Percentiles rank a stretch among this genome's conserved stretches.
phyloP scores from a whole-genome alignment of 805 yeast genomes.

The Teunomyces stri region DNA sequence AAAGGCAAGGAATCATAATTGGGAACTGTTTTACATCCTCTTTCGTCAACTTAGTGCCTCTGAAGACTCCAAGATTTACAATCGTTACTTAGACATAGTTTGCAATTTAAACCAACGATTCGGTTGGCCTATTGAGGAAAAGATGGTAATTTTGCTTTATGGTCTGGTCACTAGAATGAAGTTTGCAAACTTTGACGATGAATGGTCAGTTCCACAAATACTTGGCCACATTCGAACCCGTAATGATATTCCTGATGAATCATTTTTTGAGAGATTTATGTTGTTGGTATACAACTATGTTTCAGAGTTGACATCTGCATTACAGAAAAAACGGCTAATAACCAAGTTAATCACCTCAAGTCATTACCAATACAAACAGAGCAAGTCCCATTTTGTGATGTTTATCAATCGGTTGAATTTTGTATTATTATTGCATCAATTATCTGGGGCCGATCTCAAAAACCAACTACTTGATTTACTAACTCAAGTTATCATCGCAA shows the following conservation, averaged over 20 bases:
- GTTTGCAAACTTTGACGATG: constrained; percentile 38
- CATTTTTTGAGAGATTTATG: constrained; percentile 38
- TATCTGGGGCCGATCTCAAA: constrained; percentile 33
- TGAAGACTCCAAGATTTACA: constrained; percentile 17
- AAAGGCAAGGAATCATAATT: constrained; percentile 14
- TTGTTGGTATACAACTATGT: constrained; percentile 32
- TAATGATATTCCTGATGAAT: constrained; percentile 24
- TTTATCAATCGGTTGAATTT: constrained; percentile 38
- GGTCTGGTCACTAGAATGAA: constrained; percentile 27
- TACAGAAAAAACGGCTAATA: constrained; percentile 28
- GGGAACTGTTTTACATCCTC: constrained; percentile 25
- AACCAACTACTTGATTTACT: constrained; percentile 27
- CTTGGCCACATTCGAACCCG: constrained; percentile 21
- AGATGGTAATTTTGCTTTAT: constrained; percentile 28
- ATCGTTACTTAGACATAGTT: constrained; percentile 28
- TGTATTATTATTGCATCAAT: constrained; percentile 30
- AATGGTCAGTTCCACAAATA: constrained; percentile 21
- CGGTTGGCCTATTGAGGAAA: constrained; percentile 35
- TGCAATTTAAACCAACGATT: constrained; percentile 21
- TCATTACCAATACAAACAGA: constrained; percentile 28
- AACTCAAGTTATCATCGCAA: constrained; percentile 15
- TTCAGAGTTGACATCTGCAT: constrained; percentile 18
- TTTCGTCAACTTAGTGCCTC: constrained; percentile 15
- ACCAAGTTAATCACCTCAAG: constrained; percentile 40
- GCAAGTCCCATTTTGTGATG: constrained; percentile 26